phyloP scores from a whole-genome alignment of 495 filamentous ascomycete genomes.

The Chaetomium cochliodes region DNA sequence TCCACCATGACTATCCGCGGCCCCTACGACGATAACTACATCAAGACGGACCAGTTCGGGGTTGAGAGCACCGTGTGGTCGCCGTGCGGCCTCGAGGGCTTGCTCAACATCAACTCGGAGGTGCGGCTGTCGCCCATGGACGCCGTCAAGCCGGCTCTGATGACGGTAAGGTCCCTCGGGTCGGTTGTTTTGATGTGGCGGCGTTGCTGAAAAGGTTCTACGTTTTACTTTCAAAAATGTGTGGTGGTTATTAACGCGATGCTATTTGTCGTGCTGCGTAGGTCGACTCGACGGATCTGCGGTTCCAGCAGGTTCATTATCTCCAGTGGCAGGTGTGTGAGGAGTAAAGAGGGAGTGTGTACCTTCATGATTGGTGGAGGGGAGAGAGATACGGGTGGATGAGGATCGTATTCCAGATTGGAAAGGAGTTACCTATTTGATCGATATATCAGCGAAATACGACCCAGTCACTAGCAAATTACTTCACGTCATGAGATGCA shows the following conservation, averaged over 20 bases:
- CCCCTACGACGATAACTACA: slow-evolving; percentile 41
- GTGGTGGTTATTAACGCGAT: slow-evolving; percentile 4
- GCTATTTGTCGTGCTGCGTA: slow-evolving; percentile 10
- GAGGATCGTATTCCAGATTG: too few species aligned
- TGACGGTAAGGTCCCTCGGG: slow-evolving; percentile 32
- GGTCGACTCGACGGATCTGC: slow-evolving; percentile 39
- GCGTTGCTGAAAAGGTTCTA: background rate
- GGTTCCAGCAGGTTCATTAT: slow-evolving; percentile 35
- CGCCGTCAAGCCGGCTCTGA: slow-evolving; percentile 20
- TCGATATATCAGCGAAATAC: too few species aligned
- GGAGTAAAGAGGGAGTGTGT: background rate
- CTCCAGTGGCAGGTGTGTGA: slow-evolving; percentile 37
- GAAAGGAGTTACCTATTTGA: too few species aligned
- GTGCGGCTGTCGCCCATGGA: slow-evolving; percentile 36
- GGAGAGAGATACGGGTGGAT: background rate
- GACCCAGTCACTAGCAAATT: too few species aligned
- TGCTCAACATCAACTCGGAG: slow-evolving; percentile 48
- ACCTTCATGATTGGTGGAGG: background rate
- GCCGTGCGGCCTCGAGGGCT: slow-evolving; percentile 41
- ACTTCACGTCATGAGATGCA: too few species aligned
- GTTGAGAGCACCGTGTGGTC: slow-evolving; percentile 45
- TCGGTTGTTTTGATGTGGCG: slow-evolving; percentile 22
- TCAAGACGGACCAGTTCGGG: slow-evolving; percentile 41
- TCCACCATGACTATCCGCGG: slow-evolving; percentile 39
- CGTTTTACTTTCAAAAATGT: too few species aligned